Percentiles rank a stretch among this genome's conserved stretches.
phyloP scores from a whole-genome alignment of 2,329 filamentous ascomycete species.

The Cucurbitaria berberidis region DNA sequence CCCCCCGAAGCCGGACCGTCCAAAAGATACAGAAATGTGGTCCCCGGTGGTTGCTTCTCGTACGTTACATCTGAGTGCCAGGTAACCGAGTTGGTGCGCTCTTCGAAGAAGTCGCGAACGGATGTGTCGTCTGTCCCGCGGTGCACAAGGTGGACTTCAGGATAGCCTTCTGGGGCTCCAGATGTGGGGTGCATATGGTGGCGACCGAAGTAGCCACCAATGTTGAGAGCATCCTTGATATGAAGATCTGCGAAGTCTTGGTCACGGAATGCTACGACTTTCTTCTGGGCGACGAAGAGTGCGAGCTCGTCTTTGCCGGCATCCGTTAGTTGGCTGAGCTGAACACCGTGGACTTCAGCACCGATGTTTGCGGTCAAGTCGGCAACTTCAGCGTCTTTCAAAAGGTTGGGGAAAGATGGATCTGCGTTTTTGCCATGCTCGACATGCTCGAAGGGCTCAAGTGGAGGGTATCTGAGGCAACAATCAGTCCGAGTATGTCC shows the following conservation, averaged over 20 bases:
- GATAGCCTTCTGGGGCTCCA: constrained; percentile 74
- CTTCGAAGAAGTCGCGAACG: constrained; percentile 67
- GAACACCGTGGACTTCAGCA: constrained; percentile 72
- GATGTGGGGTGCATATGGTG: constrained; percentile 83
- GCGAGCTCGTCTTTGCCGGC: constrained; percentile 79
- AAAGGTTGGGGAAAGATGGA: constrained; percentile 69
- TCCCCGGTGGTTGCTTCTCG: constrained; percentile 86
- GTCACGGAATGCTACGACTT: constrained; percentile 75
- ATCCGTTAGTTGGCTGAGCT: constrained; percentile 70
- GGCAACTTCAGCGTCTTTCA: constrained; percentile 60
- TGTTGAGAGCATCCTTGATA: constrained; percentile 71
- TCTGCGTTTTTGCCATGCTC: constrained; percentile 81
- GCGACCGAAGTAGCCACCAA: constrained; percentile 77
- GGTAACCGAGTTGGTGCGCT: constrained; percentile 78
- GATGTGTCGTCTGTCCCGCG: constrained; percentile 69
- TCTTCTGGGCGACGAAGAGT: constrained; percentile 75
- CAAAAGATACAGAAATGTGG: constrained; percentile 87
- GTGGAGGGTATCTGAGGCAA: constrained; percentile 62
- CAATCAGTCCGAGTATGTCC: constrained; percentile 10
- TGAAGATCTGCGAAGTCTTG: constrained; percentile 71
- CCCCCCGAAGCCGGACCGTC: constrained; percentile 81
- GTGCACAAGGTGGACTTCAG: constrained; percentile 80
- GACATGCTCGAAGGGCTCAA: constrained; percentile 72
- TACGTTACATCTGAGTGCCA: constrained; percentile 93
- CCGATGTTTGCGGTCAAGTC: constrained; percentile 77